Percentiles rank a stretch among this genome's conserved stretches.
Evolutionary conservation across 495 filamentous ascomycete genomes (phyloP).

Genomic region (Evernia prunastri): DNA sequence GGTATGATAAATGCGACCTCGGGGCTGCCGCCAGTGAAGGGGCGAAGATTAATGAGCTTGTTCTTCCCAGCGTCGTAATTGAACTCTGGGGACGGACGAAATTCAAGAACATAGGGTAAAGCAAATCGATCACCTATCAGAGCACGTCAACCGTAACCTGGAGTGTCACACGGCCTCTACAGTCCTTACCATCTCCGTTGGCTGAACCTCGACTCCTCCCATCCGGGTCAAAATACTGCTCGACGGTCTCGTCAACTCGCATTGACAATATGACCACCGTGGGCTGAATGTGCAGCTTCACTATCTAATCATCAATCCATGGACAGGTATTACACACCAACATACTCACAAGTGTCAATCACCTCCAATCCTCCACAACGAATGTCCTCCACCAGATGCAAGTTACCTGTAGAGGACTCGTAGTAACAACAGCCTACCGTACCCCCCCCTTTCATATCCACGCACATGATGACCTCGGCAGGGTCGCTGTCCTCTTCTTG

Average conservation of each 20-base stretch:
- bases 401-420: slow-evolving; percentile 11
- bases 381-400: slow-evolving; percentile 61
- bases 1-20: slow-evolving; percentile 54
- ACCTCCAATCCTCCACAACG: slow-evolving; percentile 61
- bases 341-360: slow-evolving; percentile 55
- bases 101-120: slow-evolving; percentile 65
- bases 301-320: slow-evolving; percentile 31
- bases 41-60: slow-evolving; percentile 54
- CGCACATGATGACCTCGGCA: slow-evolving; percentile 75
- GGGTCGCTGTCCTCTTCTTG: slow-evolving; percentile 50
- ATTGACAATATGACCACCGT: slow-evolving; percentile 72
- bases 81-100: slow-evolving; percentile 73
- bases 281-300: slow-evolving; percentile 71
- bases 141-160: slow-evolving; percentile 8
- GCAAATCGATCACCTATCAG: slow-evolving; percentile 34
- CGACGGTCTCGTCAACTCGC: slow-evolving; percentile 53
- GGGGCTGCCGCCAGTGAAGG: slow-evolving; percentile 44
- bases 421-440: slow-evolving; percentile 88
- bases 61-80: slow-evolving; percentile 61
- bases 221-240: slow-evolving; percentile 22
- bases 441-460: slow-evolving; percentile 66
- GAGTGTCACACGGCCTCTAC: not conserved
- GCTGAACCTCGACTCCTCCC: slow-evolving; percentile 24
- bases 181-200: slow-evolving; percentile 28
- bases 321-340: not conserved